These are phyloP conservation scores for Coemansia sp. DNA, from an alignment of 192 early-diverging fungal genomes.

Conservation along the genomic window DNA sequence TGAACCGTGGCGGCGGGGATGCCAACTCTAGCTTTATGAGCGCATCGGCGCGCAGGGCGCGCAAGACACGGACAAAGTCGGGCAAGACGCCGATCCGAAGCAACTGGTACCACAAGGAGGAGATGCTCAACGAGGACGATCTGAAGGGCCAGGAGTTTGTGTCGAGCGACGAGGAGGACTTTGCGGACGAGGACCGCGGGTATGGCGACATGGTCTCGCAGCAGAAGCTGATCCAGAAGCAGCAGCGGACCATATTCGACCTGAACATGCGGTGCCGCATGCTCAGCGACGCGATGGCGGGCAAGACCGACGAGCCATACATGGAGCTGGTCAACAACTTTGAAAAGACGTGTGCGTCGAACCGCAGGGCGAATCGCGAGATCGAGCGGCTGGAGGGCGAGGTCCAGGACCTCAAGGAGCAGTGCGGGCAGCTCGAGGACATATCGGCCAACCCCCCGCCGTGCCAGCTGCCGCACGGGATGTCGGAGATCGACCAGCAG, in stretches of 20 bases:
- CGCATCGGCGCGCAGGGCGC: slow-evolving; percentile 17
- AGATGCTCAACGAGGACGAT: slow-evolving; percentile 40
- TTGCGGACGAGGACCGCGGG: slow-evolving; percentile 23
- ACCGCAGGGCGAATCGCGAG: slow-evolving; percentile 34
- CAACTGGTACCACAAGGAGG: slow-evolving; percentile 39
- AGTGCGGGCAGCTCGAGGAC: slow-evolving; percentile 7
- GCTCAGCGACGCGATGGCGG: slow-evolving; percentile 18
- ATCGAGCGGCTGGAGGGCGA: slow-evolving; percentile 17
- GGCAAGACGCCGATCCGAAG: slow-evolving; percentile 35
- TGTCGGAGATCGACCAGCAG: slow-evolving; percentile 7
- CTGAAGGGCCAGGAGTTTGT: slow-evolving; percentile 36
- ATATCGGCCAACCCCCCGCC: slow-evolving; percentile 8
- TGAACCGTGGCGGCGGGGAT: slow-evolving; percentile 4
- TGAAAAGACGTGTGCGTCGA: slow-evolving; percentile 37
- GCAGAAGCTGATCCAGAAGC: slow-evolving; percentile 46
- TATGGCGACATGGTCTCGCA: slow-evolving; percentile 40
- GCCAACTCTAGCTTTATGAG: slow-evolving; percentile 31
- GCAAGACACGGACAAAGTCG: slow-evolving; percentile 14
- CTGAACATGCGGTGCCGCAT: slow-evolving; percentile 34
- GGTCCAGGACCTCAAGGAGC: slow-evolving; percentile 5
- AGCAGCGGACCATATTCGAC: slow-evolving; percentile 45
- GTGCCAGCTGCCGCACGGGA: slow-evolving; percentile 16
- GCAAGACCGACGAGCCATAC: slow-evolving; percentile 21
- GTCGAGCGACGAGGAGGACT: slow-evolving; percentile 48
- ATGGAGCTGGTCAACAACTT: slow-evolving; percentile 15